Evolutionary conservation across 1,284 basidiomycete species (phyloP).

Genomic region (Peniophora sp.): DNA sequence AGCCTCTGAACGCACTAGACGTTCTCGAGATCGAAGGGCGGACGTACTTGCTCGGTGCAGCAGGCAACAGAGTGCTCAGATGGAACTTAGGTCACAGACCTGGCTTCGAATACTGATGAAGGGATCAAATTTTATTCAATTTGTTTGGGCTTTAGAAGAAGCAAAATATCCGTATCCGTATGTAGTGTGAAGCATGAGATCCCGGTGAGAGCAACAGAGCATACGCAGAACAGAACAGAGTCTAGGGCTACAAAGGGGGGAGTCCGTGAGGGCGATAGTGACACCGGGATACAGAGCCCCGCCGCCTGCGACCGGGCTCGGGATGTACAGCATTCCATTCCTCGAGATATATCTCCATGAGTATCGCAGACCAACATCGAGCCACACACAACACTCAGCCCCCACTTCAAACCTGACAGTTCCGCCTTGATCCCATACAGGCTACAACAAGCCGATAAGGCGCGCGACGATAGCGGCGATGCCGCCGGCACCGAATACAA

Average conservation of each 20-base stretch:
- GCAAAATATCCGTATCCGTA: neutral
- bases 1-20: slow-evolving; percentile 36
- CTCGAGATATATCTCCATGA: too few species aligned
- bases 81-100: neutral
- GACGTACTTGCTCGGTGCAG: neutral
- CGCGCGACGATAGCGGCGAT: slow-evolving; percentile 47
- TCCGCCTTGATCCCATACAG: too few species aligned
- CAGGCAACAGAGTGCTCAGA: neutral
- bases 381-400: too few species aligned
- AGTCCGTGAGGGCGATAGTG: too few species aligned
- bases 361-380: too few species aligned
- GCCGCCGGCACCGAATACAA: slow-evolving; percentile 44
- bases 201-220: neutral
- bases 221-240: neutral
- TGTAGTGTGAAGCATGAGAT: neutral
- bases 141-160: too few species aligned
- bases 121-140: neutral
- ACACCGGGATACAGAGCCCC: too few species aligned
- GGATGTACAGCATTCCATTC: too few species aligned
- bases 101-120: neutral
- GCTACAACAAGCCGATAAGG: slow-evolving; percentile 32
- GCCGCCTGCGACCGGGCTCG: too few species aligned
- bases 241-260: too few species aligned
- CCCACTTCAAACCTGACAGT: too few species aligned
- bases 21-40: slow-evolving; percentile 24